phyloP scores from a whole-genome alignment of 164 flowering plant genomes.

The Vitis amurensis region DNA sequence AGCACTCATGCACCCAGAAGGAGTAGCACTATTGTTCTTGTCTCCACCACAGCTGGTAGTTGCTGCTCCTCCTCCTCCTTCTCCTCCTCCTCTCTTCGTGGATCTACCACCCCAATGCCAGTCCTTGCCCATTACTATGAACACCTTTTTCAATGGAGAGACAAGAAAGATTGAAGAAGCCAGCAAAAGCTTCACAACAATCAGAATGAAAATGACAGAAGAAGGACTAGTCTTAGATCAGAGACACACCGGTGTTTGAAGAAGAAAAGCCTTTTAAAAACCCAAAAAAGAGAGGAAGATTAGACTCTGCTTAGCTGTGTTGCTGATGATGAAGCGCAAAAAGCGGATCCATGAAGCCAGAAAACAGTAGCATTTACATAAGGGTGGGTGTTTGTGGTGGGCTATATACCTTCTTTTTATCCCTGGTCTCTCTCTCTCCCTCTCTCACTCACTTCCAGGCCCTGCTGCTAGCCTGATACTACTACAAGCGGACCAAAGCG shows the following conservation, averaged over 20 bases:
- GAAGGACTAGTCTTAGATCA: background rate
- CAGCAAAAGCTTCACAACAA: background rate
- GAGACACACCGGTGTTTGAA: background rate
- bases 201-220: constrained; percentile 18
- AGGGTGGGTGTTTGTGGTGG: constrained; percentile 1
- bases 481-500: background rate
- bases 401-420: background rate
- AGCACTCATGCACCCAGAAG: constrained; percentile 69
- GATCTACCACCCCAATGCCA: constrained; percentile 33
- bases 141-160: background rate
- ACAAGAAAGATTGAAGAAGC: background rate
- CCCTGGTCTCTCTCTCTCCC: background rate
- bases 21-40: constrained; percentile 6
- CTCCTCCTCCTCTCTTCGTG: constrained; percentile 18
- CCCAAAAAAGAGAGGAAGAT: constrained; percentile 2
- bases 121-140: constrained; percentile 46
- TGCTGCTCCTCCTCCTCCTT: background rate
- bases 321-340: constrained; percentile 27
- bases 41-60: background rate
- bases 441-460: constrained; percentile 27
- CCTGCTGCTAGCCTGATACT: constrained; percentile 1
- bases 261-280: background rate
- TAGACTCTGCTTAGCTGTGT: background rate
- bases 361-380: constrained; percentile 4
- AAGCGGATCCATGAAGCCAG: constrained; percentile 43